These are phyloP conservation scores for Auriculariales sp. DNA, from an alignment of 768 basidiomycete genomes.

Conservation along the genomic window DNA sequence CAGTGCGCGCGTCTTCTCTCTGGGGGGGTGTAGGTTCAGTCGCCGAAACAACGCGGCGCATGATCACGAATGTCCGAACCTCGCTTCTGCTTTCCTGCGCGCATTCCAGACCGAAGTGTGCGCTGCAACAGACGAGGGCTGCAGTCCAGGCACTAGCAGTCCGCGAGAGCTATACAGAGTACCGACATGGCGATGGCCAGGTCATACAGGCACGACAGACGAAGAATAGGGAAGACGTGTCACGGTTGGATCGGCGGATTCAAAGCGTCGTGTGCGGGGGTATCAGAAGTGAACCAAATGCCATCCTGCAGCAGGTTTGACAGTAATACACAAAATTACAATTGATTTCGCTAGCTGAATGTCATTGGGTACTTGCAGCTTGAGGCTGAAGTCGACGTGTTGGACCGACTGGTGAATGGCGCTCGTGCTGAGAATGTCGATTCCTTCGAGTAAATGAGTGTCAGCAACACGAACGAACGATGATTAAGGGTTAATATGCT, in stretches of 20 bases:
- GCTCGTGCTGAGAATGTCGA: constrained; percentile 90
- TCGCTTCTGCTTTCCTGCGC: constrained; percentile 38
- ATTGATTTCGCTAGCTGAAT: no score
- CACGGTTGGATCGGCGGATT: constrained; percentile 15
- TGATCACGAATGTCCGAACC: constrained; percentile 24
- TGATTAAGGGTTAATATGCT: constrained; percentile 9
- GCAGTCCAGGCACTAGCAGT: neutral
- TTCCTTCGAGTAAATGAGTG: constrained; percentile 34
- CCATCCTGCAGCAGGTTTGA: no score
- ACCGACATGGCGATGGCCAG: neutral
- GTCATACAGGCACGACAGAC: constrained; percentile 23
- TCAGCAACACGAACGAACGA: neutral
- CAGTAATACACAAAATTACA: no score
- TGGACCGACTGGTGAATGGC: constrained; percentile 82
- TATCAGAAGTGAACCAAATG: no score
- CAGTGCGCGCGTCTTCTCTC: constrained; percentile 56
- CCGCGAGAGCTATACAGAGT: neutral
- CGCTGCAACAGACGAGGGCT: constrained; percentile 20
- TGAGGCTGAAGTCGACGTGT: constrained; percentile 93
- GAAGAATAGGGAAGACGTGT: constrained; percentile 30
- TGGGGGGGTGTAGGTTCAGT: constrained; percentile 29
- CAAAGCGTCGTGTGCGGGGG: constrained; percentile 9
- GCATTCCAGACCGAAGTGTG: constrained; percentile 32
- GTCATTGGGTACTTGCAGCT: constrained; percentile 44
- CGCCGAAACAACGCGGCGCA: constrained; percentile 33